Evolutionary conservation across 1,284 basidiomycete genomes (phyloP).

Genomic region (Apiotrichum gamsii): DNA sequence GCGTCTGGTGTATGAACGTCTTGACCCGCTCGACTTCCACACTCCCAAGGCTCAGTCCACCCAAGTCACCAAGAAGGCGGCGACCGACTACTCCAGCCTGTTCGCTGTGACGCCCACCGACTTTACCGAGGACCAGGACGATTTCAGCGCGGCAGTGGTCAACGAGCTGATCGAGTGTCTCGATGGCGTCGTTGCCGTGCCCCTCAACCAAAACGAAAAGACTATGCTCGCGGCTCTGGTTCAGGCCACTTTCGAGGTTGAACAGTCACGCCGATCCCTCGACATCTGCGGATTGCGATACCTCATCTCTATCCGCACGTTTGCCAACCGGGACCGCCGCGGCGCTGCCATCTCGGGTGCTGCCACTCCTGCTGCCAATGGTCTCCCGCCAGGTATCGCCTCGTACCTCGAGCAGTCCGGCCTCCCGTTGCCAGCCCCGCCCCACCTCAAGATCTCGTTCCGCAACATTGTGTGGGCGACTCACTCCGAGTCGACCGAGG

Average conservation of each 20-base stretch:
- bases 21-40: conserved; percentile 38
- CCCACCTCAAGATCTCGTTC: conserved; percentile 51
- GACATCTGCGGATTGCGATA: conserved; percentile 86
- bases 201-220: conserved; percentile 68
- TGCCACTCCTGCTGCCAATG: conserved; percentile 15
- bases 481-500: conserved; percentile 83
- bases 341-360: conserved; percentile 14
- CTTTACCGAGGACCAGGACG: conserved; percentile 51
- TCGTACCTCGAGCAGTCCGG: too few species aligned
- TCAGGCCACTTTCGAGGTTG: conserved; percentile 80
- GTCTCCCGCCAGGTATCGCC: neutral
- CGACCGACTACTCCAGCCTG: conserved; percentile 22
- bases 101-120: conserved; percentile 24
- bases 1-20: conserved; percentile 26
- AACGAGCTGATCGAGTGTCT: conserved; percentile 59
- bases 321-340: conserved; percentile 35
- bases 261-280: conserved; percentile 75
- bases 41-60: conserved; percentile 4
- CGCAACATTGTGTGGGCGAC: conserved; percentile 94
- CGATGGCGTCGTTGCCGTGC: conserved; percentile 59
- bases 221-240: conserved; percentile 72
- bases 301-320: conserved; percentile 71
- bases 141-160: conserved; percentile 60
- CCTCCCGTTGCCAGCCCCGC: neutral
- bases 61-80: neutral